Conservation (phyloP, 345 rosid species). For the Bruguiera gymnorhiza region DNA sequence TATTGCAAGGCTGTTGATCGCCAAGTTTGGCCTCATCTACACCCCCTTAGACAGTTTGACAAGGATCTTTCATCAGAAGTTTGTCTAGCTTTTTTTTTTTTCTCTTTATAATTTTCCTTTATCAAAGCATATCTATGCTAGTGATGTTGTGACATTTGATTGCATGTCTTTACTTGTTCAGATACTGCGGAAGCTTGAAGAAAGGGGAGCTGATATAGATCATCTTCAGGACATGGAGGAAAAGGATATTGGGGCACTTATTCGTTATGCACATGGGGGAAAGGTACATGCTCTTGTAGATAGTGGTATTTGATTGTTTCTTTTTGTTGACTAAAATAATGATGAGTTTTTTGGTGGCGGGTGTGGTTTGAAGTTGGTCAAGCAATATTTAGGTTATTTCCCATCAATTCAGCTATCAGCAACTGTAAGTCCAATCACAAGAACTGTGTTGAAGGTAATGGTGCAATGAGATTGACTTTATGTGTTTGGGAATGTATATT, state of each 20-base stretch:
- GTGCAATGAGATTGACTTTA: neutral
- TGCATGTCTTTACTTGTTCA: constrained; percentile 29
- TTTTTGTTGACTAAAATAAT: constrained; percentile 1
- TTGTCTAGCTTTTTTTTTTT: constrained; percentile 23
- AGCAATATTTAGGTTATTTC: constrained; percentile 80
- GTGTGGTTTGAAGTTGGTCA: constrained; percentile 58
- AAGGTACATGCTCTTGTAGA: constrained; percentile 40
- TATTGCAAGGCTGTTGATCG: constrained; percentile 99
- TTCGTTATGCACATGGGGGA: constrained; percentile 93
- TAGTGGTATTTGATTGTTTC: neutral
- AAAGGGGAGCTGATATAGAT: constrained; percentile 77
- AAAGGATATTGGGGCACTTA: constrained; percentile 85
- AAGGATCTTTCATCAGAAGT: constrained; percentile 81
- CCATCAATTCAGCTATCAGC: constrained; percentile 79
- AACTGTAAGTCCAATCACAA: constrained; percentile 91
- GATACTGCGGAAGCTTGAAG: constrained; percentile 96
- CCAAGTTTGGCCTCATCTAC: constrained; percentile 94
- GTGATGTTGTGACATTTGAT: constrained; percentile 19
- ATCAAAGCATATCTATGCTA: constrained; percentile 9
- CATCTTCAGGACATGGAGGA: constrained; percentile 89
- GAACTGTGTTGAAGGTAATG: constrained; percentile 92
- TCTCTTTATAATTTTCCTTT: neutral
- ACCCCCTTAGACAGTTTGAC: constrained; percentile 92
- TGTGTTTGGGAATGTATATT: constrained; percentile 1
- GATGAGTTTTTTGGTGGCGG: neutral